Conservation (phyloP, 257 asterid species). For the Solanum chmielewskii region DNA sequence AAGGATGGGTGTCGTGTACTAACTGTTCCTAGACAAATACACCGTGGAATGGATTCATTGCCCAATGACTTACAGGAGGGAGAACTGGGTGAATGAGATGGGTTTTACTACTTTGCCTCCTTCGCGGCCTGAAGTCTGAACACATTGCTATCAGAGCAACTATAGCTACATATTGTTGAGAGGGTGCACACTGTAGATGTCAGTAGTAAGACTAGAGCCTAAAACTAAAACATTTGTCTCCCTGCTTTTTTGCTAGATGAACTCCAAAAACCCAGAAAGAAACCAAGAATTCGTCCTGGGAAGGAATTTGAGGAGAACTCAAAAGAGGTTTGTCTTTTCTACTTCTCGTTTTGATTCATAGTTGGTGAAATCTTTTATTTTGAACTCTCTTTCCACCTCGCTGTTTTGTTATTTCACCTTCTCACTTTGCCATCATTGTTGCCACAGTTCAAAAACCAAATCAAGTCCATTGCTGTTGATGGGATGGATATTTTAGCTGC, state of each 20-base stretch:
- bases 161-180: not conserved
- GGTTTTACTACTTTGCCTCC: not conserved
- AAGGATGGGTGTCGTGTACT: not conserved
- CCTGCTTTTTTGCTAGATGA: conserved; percentile 27
- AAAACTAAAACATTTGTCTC: not conserved
- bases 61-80: not conserved
- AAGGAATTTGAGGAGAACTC: conserved; percentile 61
- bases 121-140: not conserved
- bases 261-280: conserved; percentile 44
- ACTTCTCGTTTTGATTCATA: not conserved
- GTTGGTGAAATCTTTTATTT: not conserved
- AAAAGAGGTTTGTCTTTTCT: conserved; percentile 28
- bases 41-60: not conserved
- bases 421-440: not conserved
- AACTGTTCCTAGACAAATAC: not conserved
- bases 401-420: not conserved
- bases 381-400: not conserved
- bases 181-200: not conserved
- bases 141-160: not conserved
- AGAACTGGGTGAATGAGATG: not conserved
- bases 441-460: conserved; percentile 45
- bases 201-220: not conserved
- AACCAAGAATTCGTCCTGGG: conserved; percentile 61
- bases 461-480: conserved; percentile 50
- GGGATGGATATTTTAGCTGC: conserved; percentile 52